These are phyloP conservation scores for Russula sp. DNA, from an alignment of 768 basidiomycete genomes.

Conservation along the genomic window DNA sequence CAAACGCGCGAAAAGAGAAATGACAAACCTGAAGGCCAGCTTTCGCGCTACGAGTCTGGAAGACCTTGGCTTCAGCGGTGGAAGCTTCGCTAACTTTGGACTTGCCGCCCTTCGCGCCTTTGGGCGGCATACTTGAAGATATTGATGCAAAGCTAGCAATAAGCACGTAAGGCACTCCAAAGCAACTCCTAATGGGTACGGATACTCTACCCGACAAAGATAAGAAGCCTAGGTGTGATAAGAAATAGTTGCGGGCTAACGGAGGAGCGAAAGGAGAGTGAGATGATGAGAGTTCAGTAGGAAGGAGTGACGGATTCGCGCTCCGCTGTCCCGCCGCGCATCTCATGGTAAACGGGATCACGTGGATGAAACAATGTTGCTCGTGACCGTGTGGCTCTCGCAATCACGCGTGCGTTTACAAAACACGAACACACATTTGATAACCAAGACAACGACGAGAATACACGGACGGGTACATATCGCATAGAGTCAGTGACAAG, in stretches of 20 bases:
- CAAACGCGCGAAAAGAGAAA: neutral
- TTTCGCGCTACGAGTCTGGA: constrained; percentile 21
- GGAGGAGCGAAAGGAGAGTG: neutral
- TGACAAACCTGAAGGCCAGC: constrained; percentile 13
- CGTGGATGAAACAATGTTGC: neutral
- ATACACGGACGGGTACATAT: neutral
- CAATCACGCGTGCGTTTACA: too few species aligned
- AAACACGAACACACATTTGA: neutral
- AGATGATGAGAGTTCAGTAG: constrained; percentile 5
- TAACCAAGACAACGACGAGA: neutral
- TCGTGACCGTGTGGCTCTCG: neutral
- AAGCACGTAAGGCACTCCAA: neutral
- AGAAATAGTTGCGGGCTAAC: neutral
- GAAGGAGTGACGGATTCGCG: constrained; percentile 14
- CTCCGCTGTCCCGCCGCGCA: constrained; percentile 10
- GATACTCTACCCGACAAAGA: neutral
- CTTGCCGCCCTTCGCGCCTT: constrained; percentile 20
- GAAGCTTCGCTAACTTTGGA: constrained; percentile 13
- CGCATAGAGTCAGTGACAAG: neutral
- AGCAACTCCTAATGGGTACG: neutral
- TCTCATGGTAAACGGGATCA: constrained; percentile 18
- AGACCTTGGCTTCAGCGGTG: constrained; percentile 8
- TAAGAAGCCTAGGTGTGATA: neutral
- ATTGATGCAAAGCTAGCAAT: neutral
- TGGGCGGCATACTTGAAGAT: neutral